phyloP scores from a whole-genome alignment of 2,329 filamentous ascomycete species.

The Sporothrix pseudoabietina region DNA sequence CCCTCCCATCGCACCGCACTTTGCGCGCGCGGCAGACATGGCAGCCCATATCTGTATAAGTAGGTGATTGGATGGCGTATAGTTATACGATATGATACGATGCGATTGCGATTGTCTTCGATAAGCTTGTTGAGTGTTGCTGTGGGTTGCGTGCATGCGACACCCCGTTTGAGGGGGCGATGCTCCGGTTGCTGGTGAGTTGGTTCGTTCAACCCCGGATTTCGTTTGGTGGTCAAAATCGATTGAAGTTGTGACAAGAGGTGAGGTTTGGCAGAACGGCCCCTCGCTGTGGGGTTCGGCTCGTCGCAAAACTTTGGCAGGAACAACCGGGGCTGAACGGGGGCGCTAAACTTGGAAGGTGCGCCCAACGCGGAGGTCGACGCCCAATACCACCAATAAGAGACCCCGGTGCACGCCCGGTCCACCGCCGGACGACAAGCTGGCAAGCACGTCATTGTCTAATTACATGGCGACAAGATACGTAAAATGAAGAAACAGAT shows the following conservation, averaged over 20 bases:
- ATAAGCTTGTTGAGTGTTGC: background rate
- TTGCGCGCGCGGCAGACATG: constrained; percentile 26
- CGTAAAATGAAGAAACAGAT: background rate
- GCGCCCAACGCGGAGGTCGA: background rate
- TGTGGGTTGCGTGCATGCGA: background rate
- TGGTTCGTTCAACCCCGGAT: no score
- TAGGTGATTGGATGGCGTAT: background rate
- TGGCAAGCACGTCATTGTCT: background rate
- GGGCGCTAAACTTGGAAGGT: background rate
- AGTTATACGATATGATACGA: background rate
- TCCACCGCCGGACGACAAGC: background rate
- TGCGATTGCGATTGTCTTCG: background rate
- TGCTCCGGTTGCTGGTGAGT: background rate
- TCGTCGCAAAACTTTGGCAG: constrained; percentile 11
- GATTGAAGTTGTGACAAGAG: background rate
- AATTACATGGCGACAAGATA: background rate
- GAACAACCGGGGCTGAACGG: background rate
- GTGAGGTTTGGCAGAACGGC: background rate
- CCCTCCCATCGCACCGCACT: constrained; percentile 27
- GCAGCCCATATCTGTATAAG: constrained; percentile 12
- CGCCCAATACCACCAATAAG: background rate
- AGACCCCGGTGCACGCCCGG: background rate
- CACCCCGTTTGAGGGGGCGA: background rate
- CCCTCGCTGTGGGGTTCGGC: constrained; percentile 21
- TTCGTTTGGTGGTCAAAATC: background rate